Evolutionary conservation across 306 rosid genomes (phyloP).

Genomic region (Vigna nakashimae): DNA sequence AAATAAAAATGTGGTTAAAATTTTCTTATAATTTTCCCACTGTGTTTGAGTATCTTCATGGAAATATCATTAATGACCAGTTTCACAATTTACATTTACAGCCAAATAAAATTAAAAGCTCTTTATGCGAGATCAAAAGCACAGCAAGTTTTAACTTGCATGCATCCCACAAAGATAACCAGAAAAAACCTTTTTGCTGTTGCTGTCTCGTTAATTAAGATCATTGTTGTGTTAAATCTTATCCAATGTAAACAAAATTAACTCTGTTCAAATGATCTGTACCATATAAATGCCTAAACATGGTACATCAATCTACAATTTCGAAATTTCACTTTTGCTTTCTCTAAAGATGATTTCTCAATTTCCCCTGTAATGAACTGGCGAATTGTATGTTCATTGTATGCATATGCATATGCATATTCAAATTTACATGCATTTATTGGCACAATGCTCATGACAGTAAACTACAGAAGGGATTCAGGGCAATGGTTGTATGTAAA

Average conservation of each 20-base stretch:
- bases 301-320: background rate
- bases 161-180: background rate
- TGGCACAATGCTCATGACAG: constrained; percentile 39
- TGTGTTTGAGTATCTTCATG: background rate
- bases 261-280: background rate
- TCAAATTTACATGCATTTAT: constrained; percentile 42
- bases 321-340: background rate
- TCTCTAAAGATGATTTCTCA: background rate
- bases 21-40: no score
- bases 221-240: background rate
- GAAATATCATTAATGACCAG: no score
- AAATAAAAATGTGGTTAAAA: no score
- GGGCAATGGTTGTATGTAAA: background rate
- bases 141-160: background rate
- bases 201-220: background rate
- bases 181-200: background rate
- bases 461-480: constrained; percentile 29
- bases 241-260: background rate
- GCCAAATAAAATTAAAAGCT: background rate
- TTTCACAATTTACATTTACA: background rate
- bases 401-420: background rate
- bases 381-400: background rate
- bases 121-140: background rate
- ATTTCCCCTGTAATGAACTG: background rate
- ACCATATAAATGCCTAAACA: background rate